These are phyloP conservation scores for Moesziomyces sp. DNA, from an alignment of 1,284 basidiomycete genomes.

Conservation along the genomic window DNA sequence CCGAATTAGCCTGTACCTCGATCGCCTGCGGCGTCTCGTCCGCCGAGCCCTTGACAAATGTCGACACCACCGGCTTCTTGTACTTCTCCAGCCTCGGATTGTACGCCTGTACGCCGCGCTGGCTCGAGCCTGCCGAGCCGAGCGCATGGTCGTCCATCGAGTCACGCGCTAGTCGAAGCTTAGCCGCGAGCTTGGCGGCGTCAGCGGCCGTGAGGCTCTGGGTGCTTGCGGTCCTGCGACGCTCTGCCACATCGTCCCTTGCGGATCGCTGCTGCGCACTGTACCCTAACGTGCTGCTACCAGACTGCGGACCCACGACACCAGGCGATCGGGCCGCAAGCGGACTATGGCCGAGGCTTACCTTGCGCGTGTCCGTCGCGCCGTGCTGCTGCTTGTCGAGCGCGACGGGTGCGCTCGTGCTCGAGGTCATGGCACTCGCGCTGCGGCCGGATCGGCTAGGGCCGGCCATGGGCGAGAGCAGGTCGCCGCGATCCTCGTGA, in stretches of 20 bases:
- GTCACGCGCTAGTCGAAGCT: conserved; percentile 54
- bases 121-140: conserved; percentile 11
- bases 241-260: conserved; percentile 16
- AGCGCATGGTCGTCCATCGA: conserved; percentile 47
- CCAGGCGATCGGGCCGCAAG: conserved; percentile 20
- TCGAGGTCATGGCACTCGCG: conserved; percentile 34
- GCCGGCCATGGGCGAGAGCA: conserved; percentile 30
- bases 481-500: conserved; percentile 47
- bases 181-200: conserved; percentile 58
- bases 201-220: conserved; percentile 59
- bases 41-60: conserved; percentile 49
- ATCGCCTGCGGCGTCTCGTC: conserved; percentile 39
- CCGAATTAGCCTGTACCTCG: conserved; percentile 44
- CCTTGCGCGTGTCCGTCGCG: conserved; percentile 22
- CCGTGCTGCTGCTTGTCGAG: conserved; percentile 30
- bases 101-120: conserved; percentile 35
- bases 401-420: conserved; percentile 39
- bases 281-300: conserved; percentile 9
- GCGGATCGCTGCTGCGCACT: conserved; percentile 12
- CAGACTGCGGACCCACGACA: conserved; percentile 19
- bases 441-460: conserved; percentile 23
- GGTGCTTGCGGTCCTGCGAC: conserved; percentile 41
- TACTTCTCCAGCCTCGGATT: conserved; percentile 45
- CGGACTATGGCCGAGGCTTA: conserved; percentile 14
- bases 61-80: conserved; percentile 57